phyloP scores from a whole-genome alignment of 345 rosid genomes.

The Chamaenerion angustifolium region DNA sequence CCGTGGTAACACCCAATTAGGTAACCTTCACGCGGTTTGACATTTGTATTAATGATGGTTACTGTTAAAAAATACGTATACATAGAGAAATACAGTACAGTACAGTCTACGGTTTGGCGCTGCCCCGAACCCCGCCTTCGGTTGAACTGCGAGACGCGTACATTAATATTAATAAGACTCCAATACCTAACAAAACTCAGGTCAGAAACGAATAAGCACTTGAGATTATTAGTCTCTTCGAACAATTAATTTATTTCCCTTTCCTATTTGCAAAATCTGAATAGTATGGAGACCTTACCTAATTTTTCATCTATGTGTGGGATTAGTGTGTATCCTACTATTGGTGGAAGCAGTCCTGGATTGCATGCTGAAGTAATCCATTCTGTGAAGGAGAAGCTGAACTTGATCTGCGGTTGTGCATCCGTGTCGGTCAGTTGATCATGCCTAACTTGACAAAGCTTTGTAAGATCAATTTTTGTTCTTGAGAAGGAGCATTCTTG shows the following conservation, averaged over 20 bases:
- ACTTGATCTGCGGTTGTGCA: slow-evolving; percentile 65
- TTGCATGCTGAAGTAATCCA: slow-evolving; percentile 61
- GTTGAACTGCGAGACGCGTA: no score
- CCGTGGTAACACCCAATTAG: no score
- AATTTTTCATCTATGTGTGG: background rate
- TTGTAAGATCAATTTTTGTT: background rate
- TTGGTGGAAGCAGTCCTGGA: slow-evolving; percentile 94
- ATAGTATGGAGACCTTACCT: background rate
- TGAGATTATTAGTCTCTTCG: background rate
- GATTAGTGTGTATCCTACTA: slow-evolving; percentile 57
- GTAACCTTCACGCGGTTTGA: no score
- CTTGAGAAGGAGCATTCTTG: background rate
- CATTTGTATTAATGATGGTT: no score
- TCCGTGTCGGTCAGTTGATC: slow-evolving; percentile 56
- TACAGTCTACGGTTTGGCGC: no score
- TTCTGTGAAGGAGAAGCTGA: slow-evolving; percentile 63
- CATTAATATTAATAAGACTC: no score
- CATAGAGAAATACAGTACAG: no score
- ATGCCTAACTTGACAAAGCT: background rate
- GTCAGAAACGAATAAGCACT: slow-evolving; percentile 17
- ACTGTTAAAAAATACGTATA: no score
- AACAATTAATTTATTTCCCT: background rate
- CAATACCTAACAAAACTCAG: no score
- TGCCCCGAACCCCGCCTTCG: no score
- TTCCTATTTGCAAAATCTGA: background rate